These are phyloP conservation scores for Heracleum sosnowskyi DNA, from an alignment of 129 eudicot species.

Conservation along the genomic window DNA sequence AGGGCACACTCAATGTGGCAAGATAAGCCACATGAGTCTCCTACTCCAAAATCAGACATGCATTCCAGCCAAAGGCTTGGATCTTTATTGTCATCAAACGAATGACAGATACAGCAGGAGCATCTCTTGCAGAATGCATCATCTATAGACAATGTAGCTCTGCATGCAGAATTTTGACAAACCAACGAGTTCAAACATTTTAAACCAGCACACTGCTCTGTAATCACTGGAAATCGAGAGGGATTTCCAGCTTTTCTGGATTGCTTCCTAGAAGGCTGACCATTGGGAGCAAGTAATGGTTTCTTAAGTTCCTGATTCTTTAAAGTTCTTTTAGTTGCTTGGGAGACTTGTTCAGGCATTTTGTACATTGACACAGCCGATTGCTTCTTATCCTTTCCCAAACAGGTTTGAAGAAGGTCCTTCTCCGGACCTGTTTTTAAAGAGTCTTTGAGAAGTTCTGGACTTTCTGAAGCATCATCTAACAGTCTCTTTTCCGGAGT, in stretches of 20 bases:
- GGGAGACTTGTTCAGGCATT: slow-evolving; percentile 49
- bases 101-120: slow-evolving; percentile 85
- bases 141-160: slow-evolving; percentile 21
- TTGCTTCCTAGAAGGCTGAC: slow-evolving; percentile 49
- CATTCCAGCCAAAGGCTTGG: slow-evolving; percentile 97
- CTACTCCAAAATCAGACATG: slow-evolving; percentile 49
- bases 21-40: slow-evolving; percentile 69
- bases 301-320: slow-evolving; percentile 55
- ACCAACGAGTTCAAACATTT: slow-evolving; percentile 25
- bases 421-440: background rate
- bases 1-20: slow-evolving; percentile 94
- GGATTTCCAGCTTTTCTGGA: slow-evolving; percentile 63
- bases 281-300: slow-evolving; percentile 32
- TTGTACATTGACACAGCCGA: slow-evolving; percentile 29
- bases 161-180: slow-evolving; percentile 53
- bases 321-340: slow-evolving; percentile 28
- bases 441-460: slow-evolving; percentile 14
- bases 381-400: slow-evolving; percentile 27
- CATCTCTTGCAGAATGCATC: slow-evolving; percentile 85
- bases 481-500: slow-evolving; percentile 29
- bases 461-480: slow-evolving; percentile 38
- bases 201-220: slow-evolving; percentile 17
- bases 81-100: slow-evolving; percentile 81
- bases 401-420: slow-evolving; percentile 8
- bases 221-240: slow-evolving; percentile 18